Percentiles rank a stretch among this genome's conserved stretches.
Conservation (phyloP, 2,329 filamentous ascomycete genomes). For the Macrophomina phaseolina region DNA sequence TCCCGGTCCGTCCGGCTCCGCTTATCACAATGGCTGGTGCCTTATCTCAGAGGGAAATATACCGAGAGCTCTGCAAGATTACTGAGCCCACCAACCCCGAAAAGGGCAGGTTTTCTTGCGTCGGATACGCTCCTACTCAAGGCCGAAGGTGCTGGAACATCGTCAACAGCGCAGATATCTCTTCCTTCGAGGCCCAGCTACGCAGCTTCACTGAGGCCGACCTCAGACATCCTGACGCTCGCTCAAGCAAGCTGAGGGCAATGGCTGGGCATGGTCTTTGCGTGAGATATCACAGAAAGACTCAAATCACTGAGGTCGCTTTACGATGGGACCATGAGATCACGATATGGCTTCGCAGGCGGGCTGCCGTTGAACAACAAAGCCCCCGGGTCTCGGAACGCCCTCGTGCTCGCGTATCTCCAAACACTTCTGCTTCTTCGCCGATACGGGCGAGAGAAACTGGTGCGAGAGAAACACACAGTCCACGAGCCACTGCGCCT, state of each 20-base stretch:
- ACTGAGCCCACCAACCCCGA: neutral
- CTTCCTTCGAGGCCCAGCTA: neutral
- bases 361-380: neutral
- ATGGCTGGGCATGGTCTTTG: neutral
- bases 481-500: neutral
- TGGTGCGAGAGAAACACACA: neutral
- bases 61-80: neutral
- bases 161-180: neutral
- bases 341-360: neutral
- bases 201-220: neutral
- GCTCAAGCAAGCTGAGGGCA: neutral
- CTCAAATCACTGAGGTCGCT: neutral
- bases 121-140: neutral
- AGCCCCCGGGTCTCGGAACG: neutral
- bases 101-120: neutral
- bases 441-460: neutral
- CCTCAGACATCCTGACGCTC: neutral
- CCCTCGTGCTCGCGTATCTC: neutral
- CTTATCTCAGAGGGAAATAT: neutral
- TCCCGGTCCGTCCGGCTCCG: neutral
- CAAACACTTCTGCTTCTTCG: neutral
- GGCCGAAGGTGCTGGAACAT: neutral
- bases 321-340: neutral
- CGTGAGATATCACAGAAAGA: neutral
- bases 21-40: neutral